phyloP scores from a whole-genome alignment of 2,329 filamentous ascomycete species.

The Colletotrichum phormii region DNA sequence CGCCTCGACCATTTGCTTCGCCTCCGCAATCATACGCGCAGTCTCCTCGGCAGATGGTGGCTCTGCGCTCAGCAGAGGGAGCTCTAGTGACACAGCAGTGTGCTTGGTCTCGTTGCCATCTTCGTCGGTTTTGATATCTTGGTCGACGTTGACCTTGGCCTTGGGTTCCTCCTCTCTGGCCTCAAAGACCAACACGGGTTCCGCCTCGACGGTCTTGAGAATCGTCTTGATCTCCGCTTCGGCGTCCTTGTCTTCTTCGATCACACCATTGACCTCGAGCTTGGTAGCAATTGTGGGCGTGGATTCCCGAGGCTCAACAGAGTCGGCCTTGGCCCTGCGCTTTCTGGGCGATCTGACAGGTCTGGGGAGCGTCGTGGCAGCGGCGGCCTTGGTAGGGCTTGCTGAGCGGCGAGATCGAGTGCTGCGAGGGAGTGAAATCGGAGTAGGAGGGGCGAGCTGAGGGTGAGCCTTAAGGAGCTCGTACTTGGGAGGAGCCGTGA shows the following conservation, averaged over 20 bases:
- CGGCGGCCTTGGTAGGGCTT: constrained; percentile 63
- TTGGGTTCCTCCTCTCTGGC: constrained; percentile 67
- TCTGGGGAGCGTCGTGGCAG: constrained; percentile 41
- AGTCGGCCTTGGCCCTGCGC: constrained; percentile 59
- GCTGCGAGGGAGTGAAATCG: constrained; percentile 56
- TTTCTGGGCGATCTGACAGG: constrained; percentile 61
- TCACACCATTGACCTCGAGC: constrained; percentile 44
- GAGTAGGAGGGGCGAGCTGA: constrained; percentile 61
- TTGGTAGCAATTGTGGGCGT: constrained; percentile 38
- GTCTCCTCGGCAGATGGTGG: constrained; percentile 82
- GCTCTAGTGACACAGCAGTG: constrained; percentile 80
- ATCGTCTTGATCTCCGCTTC: constrained; percentile 48
- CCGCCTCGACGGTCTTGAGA: constrained; percentile 62
- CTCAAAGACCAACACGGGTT: constrained; percentile 60
- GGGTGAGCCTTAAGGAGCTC: constrained; percentile 62
- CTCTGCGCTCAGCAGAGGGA: constrained; percentile 71
- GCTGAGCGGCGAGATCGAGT: constrained; percentile 66
- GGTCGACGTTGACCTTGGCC: constrained; percentile 77
- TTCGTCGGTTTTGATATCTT: constrained; percentile 66
- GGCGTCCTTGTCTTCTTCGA: constrained; percentile 43
- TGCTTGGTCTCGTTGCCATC: constrained; percentile 74
- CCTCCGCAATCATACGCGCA: constrained; percentile 84
- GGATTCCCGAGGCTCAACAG: constrained; percentile 45
- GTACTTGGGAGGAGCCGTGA: constrained; percentile 85
- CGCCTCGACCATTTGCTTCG: constrained; percentile 87